Evolutionary conservation across 805 yeast genomes (phyloP).

Genomic region (Tetrapisispora pingtungensis): DNA sequence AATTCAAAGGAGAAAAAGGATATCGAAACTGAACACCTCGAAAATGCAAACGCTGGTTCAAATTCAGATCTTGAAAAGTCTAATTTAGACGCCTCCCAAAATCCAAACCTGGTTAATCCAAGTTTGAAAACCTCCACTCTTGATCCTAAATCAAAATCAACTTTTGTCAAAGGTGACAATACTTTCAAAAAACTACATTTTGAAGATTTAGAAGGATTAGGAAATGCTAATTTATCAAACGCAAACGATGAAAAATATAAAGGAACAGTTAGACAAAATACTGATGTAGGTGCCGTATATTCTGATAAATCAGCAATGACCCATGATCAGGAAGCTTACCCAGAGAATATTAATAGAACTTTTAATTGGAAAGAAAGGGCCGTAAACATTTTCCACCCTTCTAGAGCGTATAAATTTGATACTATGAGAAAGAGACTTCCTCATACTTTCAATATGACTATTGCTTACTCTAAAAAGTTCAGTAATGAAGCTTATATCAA

Average conservation of each 20-base stretch:
- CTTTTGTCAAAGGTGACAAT: slow-evolving; percentile 24
- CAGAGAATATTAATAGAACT: slow-evolving; percentile 14
- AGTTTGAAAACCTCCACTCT: not conserved
- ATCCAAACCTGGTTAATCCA: not conserved
- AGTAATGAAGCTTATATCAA: slow-evolving; percentile 25
- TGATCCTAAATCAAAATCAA: slow-evolving; percentile 24
- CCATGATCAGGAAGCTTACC: slow-evolving; percentile 18
- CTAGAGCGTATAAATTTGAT: slow-evolving; percentile 36
- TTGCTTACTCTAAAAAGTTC: slow-evolving; percentile 27
- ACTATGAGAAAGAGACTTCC: slow-evolving; percentile 33
- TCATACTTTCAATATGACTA: slow-evolving; percentile 25
- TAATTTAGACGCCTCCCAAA: not conserved
- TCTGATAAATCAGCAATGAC: slow-evolving; percentile 17
- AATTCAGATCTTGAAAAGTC: not conserved
- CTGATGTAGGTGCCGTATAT: slow-evolving; percentile 20
- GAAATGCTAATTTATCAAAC: slow-evolving; percentile 1
- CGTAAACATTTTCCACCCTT: slow-evolving; percentile 39
- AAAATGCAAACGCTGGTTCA: not conserved
- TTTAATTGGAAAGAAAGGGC: slow-evolving; percentile 12
- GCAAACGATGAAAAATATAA: slow-evolving; percentile 3
- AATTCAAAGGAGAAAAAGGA: not conserved
- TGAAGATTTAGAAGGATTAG: slow-evolving; percentile 12
- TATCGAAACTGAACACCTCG: not conserved
- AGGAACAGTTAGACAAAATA: slow-evolving; percentile 12
- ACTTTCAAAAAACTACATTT: slow-evolving; percentile 19